Conservation (phyloP, 257 asterid species). For the Nicotiana sylvestris region DNA sequence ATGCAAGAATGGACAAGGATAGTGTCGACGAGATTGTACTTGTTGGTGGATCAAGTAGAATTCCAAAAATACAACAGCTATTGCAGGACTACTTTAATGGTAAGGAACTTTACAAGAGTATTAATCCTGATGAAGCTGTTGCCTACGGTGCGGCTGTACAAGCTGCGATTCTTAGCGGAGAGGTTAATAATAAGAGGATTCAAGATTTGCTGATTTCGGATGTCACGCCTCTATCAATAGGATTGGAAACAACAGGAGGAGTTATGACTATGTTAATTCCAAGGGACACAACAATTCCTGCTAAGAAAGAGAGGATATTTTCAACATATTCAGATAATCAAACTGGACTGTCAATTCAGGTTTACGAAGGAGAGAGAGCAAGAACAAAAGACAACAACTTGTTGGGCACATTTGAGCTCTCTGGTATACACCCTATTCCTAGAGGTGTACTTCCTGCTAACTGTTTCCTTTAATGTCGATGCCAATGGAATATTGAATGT, state of each 20-base stretch:
- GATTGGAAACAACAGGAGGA: constrained; percentile 3
- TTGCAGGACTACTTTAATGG: constrained; percentile 10
- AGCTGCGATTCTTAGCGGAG: constrained; percentile 12
- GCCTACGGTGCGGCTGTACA: constrained; percentile 15
- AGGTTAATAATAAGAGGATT: background rate
- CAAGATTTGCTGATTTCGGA: constrained; percentile 1
- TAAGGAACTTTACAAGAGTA: constrained; percentile 11
- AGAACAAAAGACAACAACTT: constrained; percentile 2
- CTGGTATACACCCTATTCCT: constrained; percentile 7
- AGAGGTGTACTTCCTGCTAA: constrained; percentile 5
- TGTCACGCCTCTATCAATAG: background rate
- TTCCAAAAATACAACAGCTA: constrained; percentile 6
- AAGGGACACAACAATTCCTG: constrained; percentile 6
- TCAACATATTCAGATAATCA: constrained; percentile 15
- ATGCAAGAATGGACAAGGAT: constrained; percentile 7
- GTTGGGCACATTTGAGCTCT: constrained; percentile 11
- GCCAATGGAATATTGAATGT: constrained; percentile 10
- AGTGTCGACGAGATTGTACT: constrained; percentile 2
- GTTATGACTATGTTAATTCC: constrained; percentile 4
- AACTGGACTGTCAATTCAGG: background rate
- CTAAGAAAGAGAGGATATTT: constrained; percentile 10
- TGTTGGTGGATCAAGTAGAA: constrained; percentile 13
- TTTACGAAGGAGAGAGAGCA: constrained; percentile 14
- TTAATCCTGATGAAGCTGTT: constrained; percentile 12
- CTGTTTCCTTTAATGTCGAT: constrained; percentile 4